Evolutionary conservation across 192 early-diverging fungal species (phyloP), one percentile per base, ranked within the genome.

Genomic region (Phlyctochytrium bullatum): DNA sequence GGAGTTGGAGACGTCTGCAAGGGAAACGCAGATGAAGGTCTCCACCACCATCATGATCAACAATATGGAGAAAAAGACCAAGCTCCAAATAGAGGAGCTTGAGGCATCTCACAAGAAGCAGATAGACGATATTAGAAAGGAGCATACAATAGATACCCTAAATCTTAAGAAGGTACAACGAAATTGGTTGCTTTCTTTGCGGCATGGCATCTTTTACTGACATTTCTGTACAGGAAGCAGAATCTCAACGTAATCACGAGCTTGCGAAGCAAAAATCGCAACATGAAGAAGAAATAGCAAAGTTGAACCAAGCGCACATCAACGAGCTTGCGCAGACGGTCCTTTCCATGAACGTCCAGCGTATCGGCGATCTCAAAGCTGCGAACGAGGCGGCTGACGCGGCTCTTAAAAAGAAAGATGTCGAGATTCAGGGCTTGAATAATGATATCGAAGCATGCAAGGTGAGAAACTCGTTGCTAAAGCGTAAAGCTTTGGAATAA

Each of bases 211-310:
- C 47, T 34, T 62, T 14, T 35, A 61, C n/a, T n/a, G n/a, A n/a
- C n/a, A n/a, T n/a, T n/a, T n/a, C n/a, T n/a, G n/a, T n/a, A n/a
- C 64, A 76, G 77, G 78, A 79, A 66, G 78, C 78, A 0, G 80
- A 82, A 60, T 53, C 16, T 1, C 34, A 52, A 20, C 50, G 67
- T n/a, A 29, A 36, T 40, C 23, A n/a, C 10, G 74, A 73, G 57
- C 33, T 71, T 16, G 34, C 35, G 23, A 29, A 57, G 10, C 34
- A 71, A 17, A 73, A 77, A 33, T 32, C 27, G 2, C n/a, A 73
- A 16, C 62, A 67, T 58, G 66, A 59, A 6, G 50, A 68, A 54
- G 54, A 60, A 33, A 50, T 70, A 29, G 33, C 56, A 12, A 32
- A 65, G 24, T 60, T 31, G 25, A 31, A 17, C 3, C 25, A 52